phyloP scores from a whole-genome alignment of 2,329 filamentous ascomycete species.

The Corniculantispora saksenae region DNA sequence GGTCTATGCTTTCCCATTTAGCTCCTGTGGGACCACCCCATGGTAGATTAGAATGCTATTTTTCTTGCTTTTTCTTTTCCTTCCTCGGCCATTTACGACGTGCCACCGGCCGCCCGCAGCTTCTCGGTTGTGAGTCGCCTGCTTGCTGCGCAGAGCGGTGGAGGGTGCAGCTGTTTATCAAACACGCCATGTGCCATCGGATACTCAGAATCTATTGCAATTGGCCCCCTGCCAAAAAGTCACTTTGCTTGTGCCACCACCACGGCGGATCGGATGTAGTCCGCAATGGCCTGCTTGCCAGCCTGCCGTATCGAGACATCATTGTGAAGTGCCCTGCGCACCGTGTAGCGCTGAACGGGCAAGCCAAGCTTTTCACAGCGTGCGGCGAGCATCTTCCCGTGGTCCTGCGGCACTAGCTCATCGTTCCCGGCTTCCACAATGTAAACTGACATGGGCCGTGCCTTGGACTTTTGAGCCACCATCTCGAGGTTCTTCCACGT shows the following conservation, averaged over 20 bases:
- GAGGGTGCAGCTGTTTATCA: not conserved
- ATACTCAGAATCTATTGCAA: not conserved
- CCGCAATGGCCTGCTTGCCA: constrained; percentile 46
- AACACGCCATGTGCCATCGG: not conserved
- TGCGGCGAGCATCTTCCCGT: constrained; percentile 47
- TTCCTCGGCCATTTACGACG: not conserved
- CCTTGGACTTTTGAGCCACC: constrained; percentile 36
- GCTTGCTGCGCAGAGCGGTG: not conserved
- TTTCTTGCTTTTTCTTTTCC: not conserved
- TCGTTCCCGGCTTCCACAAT: constrained; percentile 60
- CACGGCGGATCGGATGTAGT: constrained; percentile 38
- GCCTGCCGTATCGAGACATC: constrained; percentile 51
- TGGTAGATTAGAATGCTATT: constrained; percentile 1
- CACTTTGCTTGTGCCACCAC: constrained; percentile 4
- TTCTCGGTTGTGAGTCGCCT: not conserved
- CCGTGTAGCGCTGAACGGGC: constrained; percentile 43
- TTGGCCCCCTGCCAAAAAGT: not conserved
- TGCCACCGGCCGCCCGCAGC: not conserved
- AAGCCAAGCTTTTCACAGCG: constrained; percentile 51
- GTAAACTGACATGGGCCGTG: constrained; percentile 39
- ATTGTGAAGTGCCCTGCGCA: constrained; percentile 57
- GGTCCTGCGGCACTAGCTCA: constrained; percentile 57
- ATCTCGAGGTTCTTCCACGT: constrained; percentile 51
- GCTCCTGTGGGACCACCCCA: not conserved
- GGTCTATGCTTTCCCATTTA: constrained; percentile 11